phyloP scores from a whole-genome alignment of 306 rosid species.

The Ochetophila trinervis region DNA sequence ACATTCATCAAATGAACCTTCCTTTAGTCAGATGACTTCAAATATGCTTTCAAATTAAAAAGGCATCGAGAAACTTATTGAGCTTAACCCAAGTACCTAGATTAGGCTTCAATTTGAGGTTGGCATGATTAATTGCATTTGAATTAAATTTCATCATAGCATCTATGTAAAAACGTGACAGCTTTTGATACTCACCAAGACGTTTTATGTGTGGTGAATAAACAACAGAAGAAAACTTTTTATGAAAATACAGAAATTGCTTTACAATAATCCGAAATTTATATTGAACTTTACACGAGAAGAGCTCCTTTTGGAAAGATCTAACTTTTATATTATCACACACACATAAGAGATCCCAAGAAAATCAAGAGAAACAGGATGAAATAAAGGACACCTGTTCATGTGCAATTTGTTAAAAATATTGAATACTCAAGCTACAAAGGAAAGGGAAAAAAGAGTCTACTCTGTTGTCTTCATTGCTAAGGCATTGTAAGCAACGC shows the following conservation, averaged over 20 bases:
- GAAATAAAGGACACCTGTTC: background rate
- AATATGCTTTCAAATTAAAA: background rate
- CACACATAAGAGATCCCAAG: background rate
- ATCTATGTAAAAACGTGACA: background rate
- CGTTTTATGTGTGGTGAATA: too few species aligned
- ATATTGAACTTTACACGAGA: background rate
- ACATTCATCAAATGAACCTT: background rate
- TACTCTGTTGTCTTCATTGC: conserved; percentile 57
- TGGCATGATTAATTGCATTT: too few species aligned
- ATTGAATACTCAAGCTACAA: background rate
- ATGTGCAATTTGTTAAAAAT: background rate
- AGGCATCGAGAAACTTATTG: background rate
- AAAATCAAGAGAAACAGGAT: background rate
- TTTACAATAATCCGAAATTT: too few species aligned
- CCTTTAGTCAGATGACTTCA: background rate
- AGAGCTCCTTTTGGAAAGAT: background rate
- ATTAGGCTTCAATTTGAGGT: too few species aligned
- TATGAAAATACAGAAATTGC: too few species aligned
- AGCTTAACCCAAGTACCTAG: background rate
- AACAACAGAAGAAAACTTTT: too few species aligned
- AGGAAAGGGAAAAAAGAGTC: background rate
- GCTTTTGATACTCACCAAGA: background rate
- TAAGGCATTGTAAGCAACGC: conserved; percentile 62
- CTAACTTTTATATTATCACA: background rate
- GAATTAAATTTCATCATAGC: background rate